Evolutionary conservation across 345 rosid genomes (phyloP).

Genomic region (Citrus hindsii): DNA sequence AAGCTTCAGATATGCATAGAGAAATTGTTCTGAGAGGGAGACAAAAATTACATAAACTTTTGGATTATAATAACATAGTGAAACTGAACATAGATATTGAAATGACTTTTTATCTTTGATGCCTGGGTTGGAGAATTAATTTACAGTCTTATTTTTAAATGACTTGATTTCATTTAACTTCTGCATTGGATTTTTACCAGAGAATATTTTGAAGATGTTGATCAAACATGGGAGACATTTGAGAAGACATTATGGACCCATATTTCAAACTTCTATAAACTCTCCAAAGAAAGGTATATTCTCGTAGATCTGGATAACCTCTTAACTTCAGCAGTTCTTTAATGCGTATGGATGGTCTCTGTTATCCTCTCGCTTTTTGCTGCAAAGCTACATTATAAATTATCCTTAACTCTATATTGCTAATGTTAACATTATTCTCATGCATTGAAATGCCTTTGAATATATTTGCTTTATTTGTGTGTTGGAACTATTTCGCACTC

Average conservation of each 20-base stretch:
- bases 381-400: not conserved
- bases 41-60: not conserved
- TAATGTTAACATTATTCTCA: not conserved
- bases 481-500: not conserved
- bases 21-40: not conserved
- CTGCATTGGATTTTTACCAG: conserved; percentile 29
- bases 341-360: conserved; percentile 2
- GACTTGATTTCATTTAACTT: conserved; percentile 13
- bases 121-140: not conserved
- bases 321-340: conserved; percentile 3
- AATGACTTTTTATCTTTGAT: not conserved
- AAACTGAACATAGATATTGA: not conserved
- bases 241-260: conserved; percentile 96
- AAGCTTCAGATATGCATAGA: not conserved
- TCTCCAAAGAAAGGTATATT: conserved; percentile 89
- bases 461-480: not conserved
- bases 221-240: conserved; percentile 95
- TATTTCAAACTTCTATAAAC: conserved; percentile 73
- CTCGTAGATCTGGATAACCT: not conserved
- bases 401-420: not conserved
- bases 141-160: conserved; percentile 7
- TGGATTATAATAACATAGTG: not conserved
- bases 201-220: conserved; percentile 98
- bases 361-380: not conserved
- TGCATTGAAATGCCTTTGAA: not conserved